Evolutionary conservation across 108 stramenopile species (phyloP), one percentile per base, ranked within the genome.

Genomic region (Aurantiochytrium sp.): DNA sequence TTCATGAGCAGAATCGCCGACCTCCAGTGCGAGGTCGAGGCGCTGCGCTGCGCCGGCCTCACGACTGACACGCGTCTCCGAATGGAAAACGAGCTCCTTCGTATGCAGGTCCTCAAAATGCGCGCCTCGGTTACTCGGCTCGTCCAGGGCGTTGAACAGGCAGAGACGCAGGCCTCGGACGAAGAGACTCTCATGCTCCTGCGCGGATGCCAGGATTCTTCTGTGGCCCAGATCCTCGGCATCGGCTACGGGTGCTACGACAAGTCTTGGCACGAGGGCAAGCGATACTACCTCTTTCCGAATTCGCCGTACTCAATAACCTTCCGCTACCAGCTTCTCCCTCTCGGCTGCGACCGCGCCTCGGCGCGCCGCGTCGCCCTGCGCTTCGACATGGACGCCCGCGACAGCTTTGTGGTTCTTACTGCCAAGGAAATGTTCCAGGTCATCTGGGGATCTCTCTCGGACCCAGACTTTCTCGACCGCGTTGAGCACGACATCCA

Each of bases 281-380:
- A 19, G 2, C 59, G 2, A 0, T 65, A 2, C 59, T 3, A 65
- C 12, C 59, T 65, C 27, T 65, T 65, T 65, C 59, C 59, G 8
- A 19, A 27, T 10, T 10, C 15, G 27, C 4, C 59, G 10, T 65
- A 65, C 59, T 17, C 15, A 8, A 27, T 65, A 8, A 12, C 32
- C 59, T 65, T 65, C 19, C 73, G 73, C n/a, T 81, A 81, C 39
- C 73, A 81, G 73, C 73, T 81, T 21, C 73, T 81, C 8, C 73
- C 73, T 6, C 45, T 81, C 42, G 73, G 73, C 39, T 81, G 73
- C 45, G 39, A 41, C n/a, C 39, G 45, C 1, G 1, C 12, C 39
- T 41, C 39, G n/a, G 73, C 45, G 45, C 73, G 73, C 30, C 73
- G 73, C 30, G 39, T 81, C n/a, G 45, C n/a, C 27, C n/a, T 81